Percentiles rank a stretch among this genome's conserved stretches.
Evolutionary conservation across 2,329 filamentous ascomycete genomes (phyloP).

Genomic region (Zasmidium citrigriseum): DNA sequence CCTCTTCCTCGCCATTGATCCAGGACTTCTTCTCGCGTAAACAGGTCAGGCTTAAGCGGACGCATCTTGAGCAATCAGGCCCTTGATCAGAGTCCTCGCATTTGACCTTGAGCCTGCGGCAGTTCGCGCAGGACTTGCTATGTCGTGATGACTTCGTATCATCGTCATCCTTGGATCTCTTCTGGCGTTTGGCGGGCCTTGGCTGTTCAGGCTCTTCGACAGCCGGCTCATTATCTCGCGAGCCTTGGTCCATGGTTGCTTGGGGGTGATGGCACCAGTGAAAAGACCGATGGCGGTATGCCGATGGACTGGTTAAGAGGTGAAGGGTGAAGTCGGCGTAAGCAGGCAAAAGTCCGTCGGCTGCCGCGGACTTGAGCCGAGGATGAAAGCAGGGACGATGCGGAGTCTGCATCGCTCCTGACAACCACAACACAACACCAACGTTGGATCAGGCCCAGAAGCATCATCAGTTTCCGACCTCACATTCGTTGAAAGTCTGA

Average conservation of each 20-base stretch:
- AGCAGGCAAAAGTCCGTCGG: no score
- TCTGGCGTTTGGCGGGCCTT: neutral
- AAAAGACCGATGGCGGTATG: no score
- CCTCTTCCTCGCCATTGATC: neutral
- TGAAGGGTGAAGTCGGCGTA: no score
- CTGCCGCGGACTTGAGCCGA: no score
- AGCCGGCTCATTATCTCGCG: neutral
- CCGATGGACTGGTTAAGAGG: neutral
- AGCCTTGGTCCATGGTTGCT: neutral
- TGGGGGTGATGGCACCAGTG: neutral
- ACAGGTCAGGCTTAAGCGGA: constrained; percentile 6
- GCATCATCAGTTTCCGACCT: neutral
- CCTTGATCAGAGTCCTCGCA: constrained; percentile 5
- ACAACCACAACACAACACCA: no score
- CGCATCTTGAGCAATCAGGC: constrained; percentile 10
- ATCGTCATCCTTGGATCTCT: neutral
- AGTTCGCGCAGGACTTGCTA: constrained; percentile 11
- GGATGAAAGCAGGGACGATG: no score
- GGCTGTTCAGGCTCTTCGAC: neutral
- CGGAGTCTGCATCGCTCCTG: no score
- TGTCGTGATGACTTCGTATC: constrained; percentile 1
- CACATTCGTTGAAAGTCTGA: neutral
- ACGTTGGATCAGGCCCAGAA: no score
- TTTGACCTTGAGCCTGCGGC: constrained; percentile 14
- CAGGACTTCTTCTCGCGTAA: constrained; percentile 8